Evolutionary conservation across 768 basidiomycete genomes (phyloP).

Genomic region (Mycena pura): DNA sequence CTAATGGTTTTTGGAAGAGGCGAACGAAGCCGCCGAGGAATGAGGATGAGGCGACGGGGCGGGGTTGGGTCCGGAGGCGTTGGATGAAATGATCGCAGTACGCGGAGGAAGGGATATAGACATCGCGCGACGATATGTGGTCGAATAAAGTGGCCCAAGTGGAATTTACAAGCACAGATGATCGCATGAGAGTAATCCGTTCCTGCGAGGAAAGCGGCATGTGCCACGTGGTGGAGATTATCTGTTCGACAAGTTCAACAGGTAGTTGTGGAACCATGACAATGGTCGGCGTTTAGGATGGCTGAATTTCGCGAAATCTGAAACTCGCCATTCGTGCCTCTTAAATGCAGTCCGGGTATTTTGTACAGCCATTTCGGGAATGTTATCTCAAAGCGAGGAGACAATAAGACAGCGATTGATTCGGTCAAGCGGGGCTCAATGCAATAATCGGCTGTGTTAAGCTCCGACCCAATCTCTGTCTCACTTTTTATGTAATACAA

Average conservation of each 20-base stretch:
- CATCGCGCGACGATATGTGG: constrained; percentile 23
- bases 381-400: too few species aligned
- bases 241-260: constrained; percentile 24
- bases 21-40: background rate
- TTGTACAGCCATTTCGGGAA: too few species aligned
- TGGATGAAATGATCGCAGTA: constrained; percentile 23
- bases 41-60: background rate
- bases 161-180: constrained; percentile 27
- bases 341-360: too few species aligned
- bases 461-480: too few species aligned
- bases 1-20: background rate
- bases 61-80: background rate
- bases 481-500: too few species aligned
- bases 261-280: constrained; percentile 17
- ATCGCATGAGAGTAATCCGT: constrained; percentile 24
- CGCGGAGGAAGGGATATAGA: constrained; percentile 24
- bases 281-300: too few species aligned
- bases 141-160: constrained; percentile 25
- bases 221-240: constrained; percentile 23
- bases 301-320: too few species aligned
- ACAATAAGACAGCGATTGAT: too few species aligned
- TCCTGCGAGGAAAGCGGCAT: constrained; percentile 21
- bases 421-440: too few species aligned
- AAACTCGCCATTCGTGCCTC: too few species aligned
- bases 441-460: too few species aligned